A percentile compares a stretch with the other conserved stretches of the same genome.
These are phyloP conservation scores for Albophoma yamanashiensis DNA, from an alignment of 2,329 filamentous ascomycete species.

Conservation along the genomic window DNA sequence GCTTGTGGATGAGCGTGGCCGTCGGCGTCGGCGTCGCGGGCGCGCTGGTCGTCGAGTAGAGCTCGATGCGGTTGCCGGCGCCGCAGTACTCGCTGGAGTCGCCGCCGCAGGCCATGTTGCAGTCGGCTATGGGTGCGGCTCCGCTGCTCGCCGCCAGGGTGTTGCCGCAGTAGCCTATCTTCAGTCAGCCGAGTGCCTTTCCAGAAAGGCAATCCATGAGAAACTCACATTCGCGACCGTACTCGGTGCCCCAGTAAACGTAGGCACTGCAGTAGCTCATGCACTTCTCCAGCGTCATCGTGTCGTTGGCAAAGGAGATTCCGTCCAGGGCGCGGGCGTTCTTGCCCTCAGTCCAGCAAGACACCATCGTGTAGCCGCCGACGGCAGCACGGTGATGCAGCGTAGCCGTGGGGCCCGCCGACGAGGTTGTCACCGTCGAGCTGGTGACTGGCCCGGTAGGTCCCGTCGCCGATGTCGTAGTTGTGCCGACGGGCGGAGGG, in stretches of 20 bases:
- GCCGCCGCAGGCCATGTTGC: constrained; percentile 30
- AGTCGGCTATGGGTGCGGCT: constrained; percentile 18
- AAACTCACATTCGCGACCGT: constrained; percentile 36
- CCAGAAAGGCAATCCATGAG: background rate
- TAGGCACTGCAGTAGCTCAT: constrained; percentile 33
- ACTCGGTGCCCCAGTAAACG: constrained; percentile 40
- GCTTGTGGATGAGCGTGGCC: constrained; percentile 11
- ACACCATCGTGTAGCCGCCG: constrained; percentile 32
- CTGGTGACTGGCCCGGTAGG: constrained; percentile 4
- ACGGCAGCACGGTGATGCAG: constrained; percentile 24
- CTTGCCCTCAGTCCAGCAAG: constrained; percentile 37
- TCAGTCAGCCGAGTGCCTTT: background rate
- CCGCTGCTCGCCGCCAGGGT: constrained; percentile 17
- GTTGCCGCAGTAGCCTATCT: constrained; percentile 36
- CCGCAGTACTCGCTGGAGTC: constrained; percentile 30
- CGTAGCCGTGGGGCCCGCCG: constrained; percentile 1
- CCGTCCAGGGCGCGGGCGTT: constrained; percentile 31
- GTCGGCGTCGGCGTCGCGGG: constrained; percentile 17
- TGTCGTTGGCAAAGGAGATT: constrained; percentile 29
- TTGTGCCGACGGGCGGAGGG: constrained; percentile 5
- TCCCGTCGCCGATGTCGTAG: constrained; percentile 4
- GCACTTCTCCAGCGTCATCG: constrained; percentile 39
- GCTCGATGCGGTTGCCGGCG: constrained; percentile 29
- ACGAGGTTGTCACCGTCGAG: background rate
- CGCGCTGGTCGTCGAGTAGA: constrained; percentile 29